A percentile compares a stretch with the other conserved stretches of the same genome.
Conservation (phyloP, 2,329 filamentous ascomycete genomes). For the Venturia nashicola region DNA sequence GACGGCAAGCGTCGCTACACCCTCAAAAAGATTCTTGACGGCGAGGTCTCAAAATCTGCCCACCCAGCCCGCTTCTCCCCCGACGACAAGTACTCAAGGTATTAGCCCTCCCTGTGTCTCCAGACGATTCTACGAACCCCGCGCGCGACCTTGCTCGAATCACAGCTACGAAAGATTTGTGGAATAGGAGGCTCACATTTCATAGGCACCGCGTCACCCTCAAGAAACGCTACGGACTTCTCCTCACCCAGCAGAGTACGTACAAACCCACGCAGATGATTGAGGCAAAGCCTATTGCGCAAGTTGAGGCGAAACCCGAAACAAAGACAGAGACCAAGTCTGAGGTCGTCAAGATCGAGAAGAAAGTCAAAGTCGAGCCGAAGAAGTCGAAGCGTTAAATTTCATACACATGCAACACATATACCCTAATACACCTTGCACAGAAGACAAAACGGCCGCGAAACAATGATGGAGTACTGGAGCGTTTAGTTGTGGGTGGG, state of each 20-base stretch:
- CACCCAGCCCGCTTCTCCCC: constrained; percentile 95
- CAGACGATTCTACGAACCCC: neutral
- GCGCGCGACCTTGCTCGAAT: neutral
- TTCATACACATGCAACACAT: neutral
- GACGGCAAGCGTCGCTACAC: constrained; percentile 87
- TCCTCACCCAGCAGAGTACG: constrained; percentile 54
- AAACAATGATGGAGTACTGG: neutral
- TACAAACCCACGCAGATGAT: neutral
- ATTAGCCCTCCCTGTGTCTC: constrained; percentile 12
- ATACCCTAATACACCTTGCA: neutral
- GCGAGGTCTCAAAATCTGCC: constrained; percentile 86
- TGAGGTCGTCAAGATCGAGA: neutral
- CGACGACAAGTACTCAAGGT: constrained; percentile 93
- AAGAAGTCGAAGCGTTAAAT: neutral
- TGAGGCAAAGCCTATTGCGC: neutral
- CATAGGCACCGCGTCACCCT: constrained; percentile 78
- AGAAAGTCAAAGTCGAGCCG: neutral
- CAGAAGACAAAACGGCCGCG: neutral
- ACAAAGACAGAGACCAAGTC: neutral
- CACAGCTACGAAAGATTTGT: neutral
- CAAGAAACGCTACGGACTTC: constrained; percentile 82
- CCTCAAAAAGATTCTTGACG: constrained; percentile 73
- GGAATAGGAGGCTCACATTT: neutral
- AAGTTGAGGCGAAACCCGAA: neutral
- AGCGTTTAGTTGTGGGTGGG: neutral